Conservation (phyloP, 1,284 basidiomycete genomes). For the Heterobasidion parviporum region DNA sequence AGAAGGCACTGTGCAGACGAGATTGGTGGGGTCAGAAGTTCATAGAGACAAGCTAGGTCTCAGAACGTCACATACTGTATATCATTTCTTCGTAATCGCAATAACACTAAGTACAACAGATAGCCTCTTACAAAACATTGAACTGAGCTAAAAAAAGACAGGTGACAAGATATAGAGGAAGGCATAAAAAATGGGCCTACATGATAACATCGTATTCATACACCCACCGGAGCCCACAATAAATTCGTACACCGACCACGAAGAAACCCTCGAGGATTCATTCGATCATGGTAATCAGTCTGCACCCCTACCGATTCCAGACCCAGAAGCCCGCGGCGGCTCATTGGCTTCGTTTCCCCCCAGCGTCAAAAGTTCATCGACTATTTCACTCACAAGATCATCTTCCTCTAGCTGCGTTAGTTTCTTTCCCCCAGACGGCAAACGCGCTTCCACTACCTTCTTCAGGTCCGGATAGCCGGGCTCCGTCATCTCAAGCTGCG, state of each 20-base stretch:
- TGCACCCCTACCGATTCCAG: background rate
- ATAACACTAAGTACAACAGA: background rate
- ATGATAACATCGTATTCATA: background rate
- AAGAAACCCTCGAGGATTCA: background rate
- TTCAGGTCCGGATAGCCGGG: conserved; percentile 42
- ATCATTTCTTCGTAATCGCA: no score
- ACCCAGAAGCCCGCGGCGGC: conserved; percentile 2
- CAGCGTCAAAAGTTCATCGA: conserved; percentile 39
- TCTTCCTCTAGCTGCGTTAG: conserved; percentile 45
- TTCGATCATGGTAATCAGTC: background rate
- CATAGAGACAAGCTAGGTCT: no score
- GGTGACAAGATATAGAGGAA: background rate
- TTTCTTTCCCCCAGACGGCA: conserved; percentile 26
- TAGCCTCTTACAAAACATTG: background rate
- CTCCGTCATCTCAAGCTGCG: conserved; percentile 67
- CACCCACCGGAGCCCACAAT: background rate
- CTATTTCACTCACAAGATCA: conserved; percentile 52
- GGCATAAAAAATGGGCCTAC: background rate
- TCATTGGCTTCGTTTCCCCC: background rate
- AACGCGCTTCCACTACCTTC: conserved; percentile 40
- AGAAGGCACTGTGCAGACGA: no score
- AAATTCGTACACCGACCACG: no score
- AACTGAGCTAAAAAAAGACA: background rate
- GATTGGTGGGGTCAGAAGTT: no score
- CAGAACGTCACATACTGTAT: no score